Conservation (phyloP, 2,329 filamentous ascomycete genomes). For the Epichloe elymi region DNA sequence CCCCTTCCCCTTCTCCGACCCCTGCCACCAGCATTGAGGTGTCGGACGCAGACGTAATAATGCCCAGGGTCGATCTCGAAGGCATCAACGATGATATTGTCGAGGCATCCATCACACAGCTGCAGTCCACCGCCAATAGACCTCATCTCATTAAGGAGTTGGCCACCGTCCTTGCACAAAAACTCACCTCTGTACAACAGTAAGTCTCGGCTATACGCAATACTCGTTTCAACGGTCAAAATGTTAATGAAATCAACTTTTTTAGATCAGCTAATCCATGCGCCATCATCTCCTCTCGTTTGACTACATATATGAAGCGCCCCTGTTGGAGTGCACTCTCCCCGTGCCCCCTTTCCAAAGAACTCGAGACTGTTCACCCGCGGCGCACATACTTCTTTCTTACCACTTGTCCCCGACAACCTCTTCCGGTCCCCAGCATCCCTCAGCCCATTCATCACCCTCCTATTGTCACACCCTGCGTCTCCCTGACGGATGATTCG, state of each 20-base stretch:
- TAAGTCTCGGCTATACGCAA: conserved; percentile 40
- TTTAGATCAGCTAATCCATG: conserved; percentile 85
- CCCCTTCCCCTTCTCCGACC: conserved; percentile 40
- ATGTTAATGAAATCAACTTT: not conserved
- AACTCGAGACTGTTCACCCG: conserved; percentile 82
- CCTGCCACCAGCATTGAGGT: conserved; percentile 16
- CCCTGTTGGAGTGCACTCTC: conserved; percentile 63
- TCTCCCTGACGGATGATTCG: conserved; percentile 44
- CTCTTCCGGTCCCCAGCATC: conserved; percentile 46
- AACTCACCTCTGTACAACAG: conserved; percentile 80
- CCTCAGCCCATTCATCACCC: conserved; percentile 10
- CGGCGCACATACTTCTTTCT: conserved; percentile 95
- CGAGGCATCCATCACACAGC: conserved; percentile 73
- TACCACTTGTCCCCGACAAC: conserved; percentile 72
- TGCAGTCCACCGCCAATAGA: conserved; percentile 80
- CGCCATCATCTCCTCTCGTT: conserved; percentile 85
- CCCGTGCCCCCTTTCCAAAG: conserved; percentile 83
- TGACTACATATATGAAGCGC: conserved; percentile 82
- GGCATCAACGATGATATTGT: conserved; percentile 93
- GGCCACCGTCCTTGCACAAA: conserved; percentile 61
- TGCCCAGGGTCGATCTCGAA: conserved; percentile 46
- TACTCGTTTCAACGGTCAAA: too few species aligned
- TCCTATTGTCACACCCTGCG: conserved; percentile 67
- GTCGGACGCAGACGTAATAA: conserved; percentile 12
- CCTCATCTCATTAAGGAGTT: conserved; percentile 94